These are phyloP conservation scores for Medicago truncatula DNA, from an alignment of 306 rosid genomes.

Conservation along the genomic window MtrunA17r5.0-ANR NC_053048.1:35059501-35060000, in stretches of 20 bases:
- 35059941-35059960: conserved; percentile 43
- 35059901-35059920: conserved; percentile 98
- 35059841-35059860: conserved; percentile 91
- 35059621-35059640: conserved; percentile 37
- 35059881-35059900: conserved; percentile 86
- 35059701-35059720: conserved; percentile 11
- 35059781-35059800: conserved; percentile 27
- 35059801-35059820: conserved; percentile 87
- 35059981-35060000: conserved; percentile 27
- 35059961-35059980: conserved; percentile 32
- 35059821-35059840: conserved; percentile 98
- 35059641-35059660: conserved; percentile 33
- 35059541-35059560: conserved; percentile 92
- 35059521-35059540: conserved; percentile 94
- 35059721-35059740: conserved; percentile 22
- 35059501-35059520: conserved; percentile 98
- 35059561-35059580: conserved; percentile 95
- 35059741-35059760: not conserved
- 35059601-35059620: conserved; percentile 29
- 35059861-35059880: conserved; percentile 98
- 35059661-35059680: conserved; percentile 1
- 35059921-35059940: conserved; percentile 72
- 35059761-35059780: not conserved
- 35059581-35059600: conserved; percentile 63
- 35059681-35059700: conserved; percentile 40